phyloP scores from a whole-genome alignment of 1,284 basidiomycete species.

The Heterobasidion parviporum region DNA sequence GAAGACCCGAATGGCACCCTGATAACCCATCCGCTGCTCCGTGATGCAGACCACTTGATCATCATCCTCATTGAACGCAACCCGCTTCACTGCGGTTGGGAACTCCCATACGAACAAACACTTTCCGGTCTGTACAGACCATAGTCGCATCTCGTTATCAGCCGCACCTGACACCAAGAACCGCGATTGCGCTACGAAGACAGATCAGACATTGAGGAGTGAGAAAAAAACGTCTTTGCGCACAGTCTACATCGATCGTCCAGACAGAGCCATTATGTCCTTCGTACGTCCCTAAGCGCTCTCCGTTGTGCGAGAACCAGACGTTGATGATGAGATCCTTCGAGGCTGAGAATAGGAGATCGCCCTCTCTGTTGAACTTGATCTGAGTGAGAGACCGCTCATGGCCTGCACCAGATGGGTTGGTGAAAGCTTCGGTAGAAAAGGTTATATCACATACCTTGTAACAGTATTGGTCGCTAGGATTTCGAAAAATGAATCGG shows the following conservation, averaged over 20 bases:
- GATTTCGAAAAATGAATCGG: too few relatives aligned
- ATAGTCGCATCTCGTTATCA: constrained; percentile 90
- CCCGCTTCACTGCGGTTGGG: constrained; percentile 94
- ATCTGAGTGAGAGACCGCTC: constrained; percentile 97
- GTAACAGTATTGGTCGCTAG: constrained; percentile 11
- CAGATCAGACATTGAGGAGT: background rate
- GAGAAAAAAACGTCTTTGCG: constrained; percentile 25
- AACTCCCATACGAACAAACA: constrained; percentile 95
- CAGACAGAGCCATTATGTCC: constrained; percentile 97
- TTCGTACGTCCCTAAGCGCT: constrained; percentile 93
- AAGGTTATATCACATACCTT: constrained; percentile 1
- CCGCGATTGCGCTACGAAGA: constrained; percentile 63
- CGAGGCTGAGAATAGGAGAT: constrained; percentile 92
- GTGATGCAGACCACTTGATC: constrained; percentile 87
- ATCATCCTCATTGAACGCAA: constrained; percentile 86
- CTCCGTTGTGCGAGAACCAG: constrained; percentile 99
- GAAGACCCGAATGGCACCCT: constrained; percentile 85
- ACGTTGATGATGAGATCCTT: constrained; percentile 96
- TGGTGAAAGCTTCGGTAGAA: background rate
- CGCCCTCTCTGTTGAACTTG: constrained; percentile 94
- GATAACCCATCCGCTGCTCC: constrained; percentile 92
- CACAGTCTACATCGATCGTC: constrained; percentile 95
- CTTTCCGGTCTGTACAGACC: constrained; percentile 87
- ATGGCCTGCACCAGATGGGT: constrained; percentile 54
- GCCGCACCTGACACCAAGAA: constrained; percentile 85